Evolutionary conservation across 1,139 yeast species (phyloP).

Genomic region (Arxiozyma slooffiae): DNA sequence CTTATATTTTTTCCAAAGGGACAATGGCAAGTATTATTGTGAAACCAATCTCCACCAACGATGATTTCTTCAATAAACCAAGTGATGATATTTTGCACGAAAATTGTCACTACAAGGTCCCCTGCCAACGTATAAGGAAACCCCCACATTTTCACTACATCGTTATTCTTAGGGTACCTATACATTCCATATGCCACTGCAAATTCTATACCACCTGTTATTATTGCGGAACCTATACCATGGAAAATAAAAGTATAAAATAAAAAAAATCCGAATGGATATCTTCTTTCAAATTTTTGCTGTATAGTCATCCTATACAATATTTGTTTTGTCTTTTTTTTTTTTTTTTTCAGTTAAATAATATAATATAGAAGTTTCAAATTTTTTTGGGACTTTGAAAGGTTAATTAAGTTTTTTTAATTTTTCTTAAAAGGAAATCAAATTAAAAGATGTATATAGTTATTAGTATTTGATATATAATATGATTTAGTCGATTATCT

Average conservation of each 20-base stretch:
- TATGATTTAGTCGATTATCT: not conserved
- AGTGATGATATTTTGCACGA: constrained; percentile 19
- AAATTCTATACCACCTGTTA: constrained; percentile 22
- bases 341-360: too few relatives aligned
- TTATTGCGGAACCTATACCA: constrained; percentile 13
- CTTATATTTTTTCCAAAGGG: not conserved
- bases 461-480: too few relatives aligned
- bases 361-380: not conserved
- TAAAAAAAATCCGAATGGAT: constrained; percentile 6
- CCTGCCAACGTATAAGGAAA: constrained; percentile 24
- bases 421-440: not conserved
- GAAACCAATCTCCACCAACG: constrained; percentile 17
- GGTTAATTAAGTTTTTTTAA: too few relatives aligned
- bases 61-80: constrained; percentile 19
- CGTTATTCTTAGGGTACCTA: constrained; percentile 6
- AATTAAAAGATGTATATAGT: too few relatives aligned
- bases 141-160: constrained; percentile 16
- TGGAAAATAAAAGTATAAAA: constrained; percentile 9
- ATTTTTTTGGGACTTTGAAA: not conserved
- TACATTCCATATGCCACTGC: constrained; percentile 25
- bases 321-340: too few relatives aligned
- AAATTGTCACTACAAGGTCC: constrained; percentile 20
- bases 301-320: not conserved
- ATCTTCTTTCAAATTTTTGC: not conserved
- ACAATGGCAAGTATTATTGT: constrained; percentile 4